Conservation (phyloP, 176 grass and related monocot genomes). For the Rhynchospora tenuis region DNA sequence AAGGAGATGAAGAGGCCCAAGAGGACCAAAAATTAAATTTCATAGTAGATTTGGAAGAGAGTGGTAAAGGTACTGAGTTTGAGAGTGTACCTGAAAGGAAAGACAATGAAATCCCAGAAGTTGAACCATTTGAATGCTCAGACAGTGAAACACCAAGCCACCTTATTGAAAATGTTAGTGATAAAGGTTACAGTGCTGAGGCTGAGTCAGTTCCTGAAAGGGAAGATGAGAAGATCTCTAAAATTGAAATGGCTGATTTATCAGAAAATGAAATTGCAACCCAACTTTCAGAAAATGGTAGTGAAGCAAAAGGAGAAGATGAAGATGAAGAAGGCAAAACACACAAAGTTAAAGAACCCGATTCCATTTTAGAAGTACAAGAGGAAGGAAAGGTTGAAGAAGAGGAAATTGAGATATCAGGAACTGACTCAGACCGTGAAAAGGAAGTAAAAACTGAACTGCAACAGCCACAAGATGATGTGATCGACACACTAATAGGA, state of each 20-base stretch:
- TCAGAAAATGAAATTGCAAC: not conserved
- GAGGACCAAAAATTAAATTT: constrained; percentile 9
- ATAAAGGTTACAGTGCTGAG: not conserved
- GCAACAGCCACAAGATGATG: not conserved
- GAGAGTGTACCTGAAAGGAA: not conserved
- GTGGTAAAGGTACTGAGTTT: not conserved
- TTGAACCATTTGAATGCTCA: not conserved
- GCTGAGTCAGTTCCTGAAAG: not conserved
- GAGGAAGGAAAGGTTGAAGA: not conserved
- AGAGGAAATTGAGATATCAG: not conserved
- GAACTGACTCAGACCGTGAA: not conserved
- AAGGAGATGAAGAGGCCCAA: not conserved
- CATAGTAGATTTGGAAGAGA: not conserved
- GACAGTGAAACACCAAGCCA: not conserved
- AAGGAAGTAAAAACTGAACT: not conserved
- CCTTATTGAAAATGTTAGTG: not conserved
- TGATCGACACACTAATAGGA: not conserved
- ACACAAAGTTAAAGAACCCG: not conserved
- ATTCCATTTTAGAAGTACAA: not conserved
- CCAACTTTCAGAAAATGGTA: constrained; percentile 9
- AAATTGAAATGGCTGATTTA: not conserved
- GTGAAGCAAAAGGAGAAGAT: not conserved
- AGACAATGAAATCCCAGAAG: not conserved
- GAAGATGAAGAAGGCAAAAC: not conserved
- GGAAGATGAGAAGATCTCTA: not conserved